Conservation (phyloP, 1,284 basidiomycete species). For the Entoloma clypeatum region DNA sequence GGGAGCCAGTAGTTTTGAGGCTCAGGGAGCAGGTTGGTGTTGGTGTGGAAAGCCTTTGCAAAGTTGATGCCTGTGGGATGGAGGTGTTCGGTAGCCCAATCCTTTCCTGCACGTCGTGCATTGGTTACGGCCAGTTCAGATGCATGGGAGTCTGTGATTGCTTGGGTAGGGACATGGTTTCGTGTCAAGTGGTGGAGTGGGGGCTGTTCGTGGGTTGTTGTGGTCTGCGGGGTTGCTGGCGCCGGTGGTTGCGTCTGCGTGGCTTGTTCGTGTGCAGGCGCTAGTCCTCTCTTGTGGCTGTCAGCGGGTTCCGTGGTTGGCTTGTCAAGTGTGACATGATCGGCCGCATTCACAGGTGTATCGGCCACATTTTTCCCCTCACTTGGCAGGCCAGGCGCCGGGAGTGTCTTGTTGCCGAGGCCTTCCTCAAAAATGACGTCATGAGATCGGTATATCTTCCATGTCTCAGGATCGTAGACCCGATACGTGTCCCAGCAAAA, state of each 20-base stretch:
- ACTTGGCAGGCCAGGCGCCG: slow-evolving; percentile 3
- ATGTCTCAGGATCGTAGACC: slow-evolving; percentile 14
- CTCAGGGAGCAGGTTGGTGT: neutral
- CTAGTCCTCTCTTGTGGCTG: too few species aligned
- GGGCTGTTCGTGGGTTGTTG: too few species aligned
- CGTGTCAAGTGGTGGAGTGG: neutral
- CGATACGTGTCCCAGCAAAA: slow-evolving; percentile 19
- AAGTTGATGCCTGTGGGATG: neutral
- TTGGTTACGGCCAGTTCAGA: neutral
- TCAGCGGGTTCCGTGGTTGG: neutral
- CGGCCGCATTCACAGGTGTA: neutral
- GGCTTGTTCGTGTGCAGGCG: too few species aligned
- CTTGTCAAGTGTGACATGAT: neutral
- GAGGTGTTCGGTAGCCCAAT: neutral
- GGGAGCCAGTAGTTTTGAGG: neutral
- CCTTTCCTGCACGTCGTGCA: neutral
- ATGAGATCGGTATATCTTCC: slow-evolving; percentile 10
- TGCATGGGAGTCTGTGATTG: neutral
- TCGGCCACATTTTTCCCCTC: too few species aligned
- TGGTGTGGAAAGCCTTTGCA: neutral
- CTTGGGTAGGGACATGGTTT: neutral
- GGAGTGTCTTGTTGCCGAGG: slow-evolving; percentile 8
- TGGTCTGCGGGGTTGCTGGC: too few species aligned
- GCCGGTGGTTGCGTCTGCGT: too few species aligned
- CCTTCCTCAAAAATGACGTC: slow-evolving; percentile 29